phyloP scores from a whole-genome alignment of 2,329 filamentous ascomycete species.

The Nigrospora oryzae region DNA sequence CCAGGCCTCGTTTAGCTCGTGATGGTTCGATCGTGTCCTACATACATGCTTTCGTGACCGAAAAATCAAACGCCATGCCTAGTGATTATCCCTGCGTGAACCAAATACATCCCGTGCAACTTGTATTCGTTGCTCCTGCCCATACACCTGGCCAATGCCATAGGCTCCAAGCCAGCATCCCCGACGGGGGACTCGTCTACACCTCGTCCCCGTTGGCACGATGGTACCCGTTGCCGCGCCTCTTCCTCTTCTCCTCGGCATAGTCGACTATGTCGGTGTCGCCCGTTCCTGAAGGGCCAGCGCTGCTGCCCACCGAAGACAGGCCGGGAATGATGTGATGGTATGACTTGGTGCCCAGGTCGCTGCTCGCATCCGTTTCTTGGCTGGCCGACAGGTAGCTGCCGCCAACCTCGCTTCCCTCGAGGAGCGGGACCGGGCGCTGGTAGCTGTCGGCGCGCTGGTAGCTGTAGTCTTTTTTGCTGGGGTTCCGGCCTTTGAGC shows the following conservation, averaged over 20 bases:
- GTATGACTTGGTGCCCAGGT: conserved; percentile 50
- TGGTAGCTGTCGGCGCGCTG: conserved; percentile 31
- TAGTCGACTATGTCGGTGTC: conserved; percentile 21
- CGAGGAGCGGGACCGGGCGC: conserved; percentile 6
- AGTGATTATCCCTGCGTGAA: no score
- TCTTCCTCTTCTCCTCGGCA: conserved; percentile 33
- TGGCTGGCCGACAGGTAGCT: conserved; percentile 13
- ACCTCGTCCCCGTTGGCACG: conserved; percentile 3
- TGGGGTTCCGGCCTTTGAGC: conserved; percentile 38
- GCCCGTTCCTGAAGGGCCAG: not conserved
- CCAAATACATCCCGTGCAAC: no score
- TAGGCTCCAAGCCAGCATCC: no score
- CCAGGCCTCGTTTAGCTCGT: no score
- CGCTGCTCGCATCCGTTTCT: conserved; percentile 27
- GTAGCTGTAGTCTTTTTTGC: conserved; percentile 44
- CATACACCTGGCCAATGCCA: no score
- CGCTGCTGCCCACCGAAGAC: conserved; percentile 20
- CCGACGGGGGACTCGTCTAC: not conserved
- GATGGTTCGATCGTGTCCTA: no score
- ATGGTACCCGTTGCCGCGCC: conserved; percentile 24
- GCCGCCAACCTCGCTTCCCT: conserved; percentile 17
- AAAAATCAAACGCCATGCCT: no score
- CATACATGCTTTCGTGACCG: no score
- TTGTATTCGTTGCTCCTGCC: no score
- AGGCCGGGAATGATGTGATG: conserved; percentile 46